Conservation (phyloP, 768 basidiomycete genomes). For the Suillus brevipes region DNA sequence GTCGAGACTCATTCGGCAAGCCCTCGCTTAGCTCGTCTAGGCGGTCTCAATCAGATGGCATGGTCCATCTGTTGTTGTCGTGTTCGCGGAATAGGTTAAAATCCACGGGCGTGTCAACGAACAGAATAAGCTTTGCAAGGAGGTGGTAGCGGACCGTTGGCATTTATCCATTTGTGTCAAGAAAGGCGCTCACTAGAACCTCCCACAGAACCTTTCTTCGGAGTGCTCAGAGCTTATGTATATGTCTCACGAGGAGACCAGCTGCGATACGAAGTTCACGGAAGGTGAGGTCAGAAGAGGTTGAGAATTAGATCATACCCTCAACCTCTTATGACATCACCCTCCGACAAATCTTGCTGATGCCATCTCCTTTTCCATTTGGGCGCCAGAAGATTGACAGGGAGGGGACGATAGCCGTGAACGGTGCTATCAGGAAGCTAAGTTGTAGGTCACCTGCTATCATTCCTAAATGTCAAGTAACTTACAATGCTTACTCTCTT, state of each 20-base stretch:
- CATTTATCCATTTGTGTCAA: background rate
- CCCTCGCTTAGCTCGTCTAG: background rate
- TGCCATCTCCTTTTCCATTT: background rate
- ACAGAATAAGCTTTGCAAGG: background rate
- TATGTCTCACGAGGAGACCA: background rate
- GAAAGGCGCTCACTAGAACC: background rate
- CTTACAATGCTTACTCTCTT: background rate
- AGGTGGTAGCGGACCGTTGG: background rate
- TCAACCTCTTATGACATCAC: background rate
- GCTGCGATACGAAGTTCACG: background rate
- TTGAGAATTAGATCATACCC: too few relatives aligned
- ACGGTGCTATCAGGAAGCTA: too few relatives aligned
- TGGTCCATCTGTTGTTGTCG: background rate
- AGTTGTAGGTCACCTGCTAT: background rate
- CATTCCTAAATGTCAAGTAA: background rate
- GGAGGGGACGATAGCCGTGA: background rate
- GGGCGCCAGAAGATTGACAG: too few relatives aligned
- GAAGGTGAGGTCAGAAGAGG: too few relatives aligned
- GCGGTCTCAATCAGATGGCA: background rate
- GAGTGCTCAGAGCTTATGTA: background rate
- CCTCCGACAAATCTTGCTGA: background rate
- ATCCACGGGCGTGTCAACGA: background rate
- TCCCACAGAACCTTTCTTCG: background rate
- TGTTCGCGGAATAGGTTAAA: background rate
- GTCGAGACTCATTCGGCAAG: background rate